Conservation (phyloP, 805 yeast genomes). For the Cyberlindnera xishuangbannaensis region DNA sequence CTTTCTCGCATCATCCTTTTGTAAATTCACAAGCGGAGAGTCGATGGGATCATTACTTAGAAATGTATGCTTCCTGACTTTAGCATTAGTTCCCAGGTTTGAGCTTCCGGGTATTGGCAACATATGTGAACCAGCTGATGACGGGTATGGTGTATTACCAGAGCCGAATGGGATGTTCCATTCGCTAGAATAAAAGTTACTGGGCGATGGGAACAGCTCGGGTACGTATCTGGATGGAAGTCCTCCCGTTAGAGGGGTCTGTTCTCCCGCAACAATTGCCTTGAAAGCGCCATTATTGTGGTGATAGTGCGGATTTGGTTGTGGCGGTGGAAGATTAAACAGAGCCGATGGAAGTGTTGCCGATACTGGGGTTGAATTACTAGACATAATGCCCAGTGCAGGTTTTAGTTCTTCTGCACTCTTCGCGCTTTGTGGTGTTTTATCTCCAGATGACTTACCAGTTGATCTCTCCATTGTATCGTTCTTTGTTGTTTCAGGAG, state of each 20-base stretch:
- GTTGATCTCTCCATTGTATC: constrained; percentile 13
- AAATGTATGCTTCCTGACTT: constrained; percentile 9
- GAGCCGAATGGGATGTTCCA: constrained; percentile 46
- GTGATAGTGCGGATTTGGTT: constrained; percentile 25
- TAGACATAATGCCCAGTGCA: constrained; percentile 15
- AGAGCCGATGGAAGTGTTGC: constrained; percentile 30
- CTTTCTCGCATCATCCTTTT: constrained; percentile 7
- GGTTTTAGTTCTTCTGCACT: constrained; percentile 14
- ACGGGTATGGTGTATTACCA: constrained; percentile 33
- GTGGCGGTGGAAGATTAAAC: constrained; percentile 30
- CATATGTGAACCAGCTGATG: constrained; percentile 24
- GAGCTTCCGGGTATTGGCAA: constrained; percentile 12
- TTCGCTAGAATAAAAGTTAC: constrained; percentile 61
- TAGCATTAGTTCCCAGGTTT: constrained; percentile 1
- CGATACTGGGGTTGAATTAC: constrained; percentile 27
- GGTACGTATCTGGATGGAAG: constrained; percentile 66
- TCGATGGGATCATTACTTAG: constrained; percentile 11
- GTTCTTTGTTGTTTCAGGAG: constrained; percentile 4
- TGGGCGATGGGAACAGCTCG: constrained; percentile 77
- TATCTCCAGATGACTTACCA: constrained; percentile 7
- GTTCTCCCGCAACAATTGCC: constrained; percentile 42
- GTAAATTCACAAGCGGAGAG: constrained; percentile 15
- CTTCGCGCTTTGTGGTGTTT: constrained; percentile 14
- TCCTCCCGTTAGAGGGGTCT: constrained; percentile 63
- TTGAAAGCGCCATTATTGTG: constrained; percentile 17